Evolutionary conservation across 163 green algal genomes (phyloP).

Genomic region (Coccomyxa subellipsoidea): DNA sequence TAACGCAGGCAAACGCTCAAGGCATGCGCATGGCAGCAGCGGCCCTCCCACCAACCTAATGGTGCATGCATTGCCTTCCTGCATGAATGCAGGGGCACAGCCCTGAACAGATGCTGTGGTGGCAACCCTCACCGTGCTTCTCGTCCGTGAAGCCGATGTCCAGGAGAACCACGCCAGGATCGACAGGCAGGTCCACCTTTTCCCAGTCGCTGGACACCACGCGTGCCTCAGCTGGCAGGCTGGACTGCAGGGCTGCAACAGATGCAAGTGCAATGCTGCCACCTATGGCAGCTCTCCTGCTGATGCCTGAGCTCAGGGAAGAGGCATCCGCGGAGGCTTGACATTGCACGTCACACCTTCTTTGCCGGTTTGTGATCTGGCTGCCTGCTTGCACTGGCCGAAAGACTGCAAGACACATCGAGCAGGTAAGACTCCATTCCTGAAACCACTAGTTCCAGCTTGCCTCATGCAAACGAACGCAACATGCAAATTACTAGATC

Average conservation of each 20-base stretch:
- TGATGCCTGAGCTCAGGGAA: background rate
- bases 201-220: constrained; percentile 28
- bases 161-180: constrained; percentile 89
- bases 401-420: background rate
- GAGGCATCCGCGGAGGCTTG: background rate
- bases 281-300: background rate
- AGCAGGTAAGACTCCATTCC: background rate
- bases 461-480: too few relatives aligned
- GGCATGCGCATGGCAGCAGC: too few relatives aligned
- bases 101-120: background rate
- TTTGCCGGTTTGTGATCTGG: background rate
- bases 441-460: too few relatives aligned
- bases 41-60: too few relatives aligned
- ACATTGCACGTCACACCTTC: background rate
- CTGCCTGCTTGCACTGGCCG: background rate
- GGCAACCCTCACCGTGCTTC: constrained; percentile 76
- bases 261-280: background rate
- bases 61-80: background rate
- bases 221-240: background rate
- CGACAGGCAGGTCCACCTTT: constrained; percentile 81
- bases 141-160: constrained; percentile 94
- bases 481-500: too few relatives aligned
- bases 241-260: background rate
- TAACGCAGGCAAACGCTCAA: too few relatives aligned
- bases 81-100: background rate